Evolutionary conservation across 257 asterid genomes (phyloP), one percentile per base, ranked within the genome.

Genomic region (Primulina eburnea): DNA sequence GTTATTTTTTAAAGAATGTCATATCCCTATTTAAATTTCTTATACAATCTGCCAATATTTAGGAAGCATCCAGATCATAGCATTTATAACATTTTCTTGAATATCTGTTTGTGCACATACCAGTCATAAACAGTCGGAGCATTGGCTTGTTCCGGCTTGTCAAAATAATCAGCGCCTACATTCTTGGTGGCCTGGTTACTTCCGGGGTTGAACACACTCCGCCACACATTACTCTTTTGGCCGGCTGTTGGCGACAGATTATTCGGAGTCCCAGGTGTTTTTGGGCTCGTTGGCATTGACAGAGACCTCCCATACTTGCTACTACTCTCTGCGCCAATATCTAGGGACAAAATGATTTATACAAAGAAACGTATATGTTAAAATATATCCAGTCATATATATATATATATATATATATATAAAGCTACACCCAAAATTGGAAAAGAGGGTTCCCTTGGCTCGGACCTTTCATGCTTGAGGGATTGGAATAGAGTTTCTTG

Each of bases 201-300:
- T 32, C 99, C 98, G 16, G 99, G 99, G 71, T 92, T 76, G 84
- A 94, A 94, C 68, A 94, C 99, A 60, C 99, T 94, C 80, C 99
- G 82, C 98, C 99, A 94, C 63, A 94, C 98, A 62, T 91, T 91
- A 2, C 88, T 92, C 77, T 69, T 87, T 53, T 76, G 83, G 73
- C 65, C 86, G 17, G 89, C 80, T 53, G 88, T 79, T 0, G 96
- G 88, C 33, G 97, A 85, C 62, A 77, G 70, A 7, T 85, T 78
- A 0, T 73, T 50, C 20, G 95, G 95, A 0, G 95, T 87, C 18
- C 78, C 89, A 1, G 96, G 96, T 2, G 93, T 81, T 35, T 70
- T 66, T 18, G 90, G 92, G 4, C 88, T 81, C 29, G 57, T 53
- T 33, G 67, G 74, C 74, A 70, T 70, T 29, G 60, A 59, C 59